Evolutionary conservation across 805 yeast genomes (phyloP).

Genomic region (Starmerella ratchasimensis): DNA sequence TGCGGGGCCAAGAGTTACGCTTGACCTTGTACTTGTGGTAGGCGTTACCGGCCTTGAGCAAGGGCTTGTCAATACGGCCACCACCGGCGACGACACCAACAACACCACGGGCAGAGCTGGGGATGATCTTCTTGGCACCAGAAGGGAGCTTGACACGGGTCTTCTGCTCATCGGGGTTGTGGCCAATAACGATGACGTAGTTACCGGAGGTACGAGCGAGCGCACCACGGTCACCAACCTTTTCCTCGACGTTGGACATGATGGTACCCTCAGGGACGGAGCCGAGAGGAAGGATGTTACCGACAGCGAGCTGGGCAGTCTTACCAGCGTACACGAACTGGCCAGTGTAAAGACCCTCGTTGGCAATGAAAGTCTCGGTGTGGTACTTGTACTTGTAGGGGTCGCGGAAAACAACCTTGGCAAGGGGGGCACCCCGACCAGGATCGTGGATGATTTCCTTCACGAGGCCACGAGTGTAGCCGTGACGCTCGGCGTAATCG

Average conservation of each 20-base stretch:
- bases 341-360: slow-evolving; percentile 99
- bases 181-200: slow-evolving; percentile 97
- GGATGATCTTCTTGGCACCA: slow-evolving; percentile 94
- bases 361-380: slow-evolving; percentile 97
- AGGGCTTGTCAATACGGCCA: slow-evolving; percentile 99
- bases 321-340: slow-evolving; percentile 98
- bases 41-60: slow-evolving; percentile 99
- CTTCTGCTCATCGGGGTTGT: slow-evolving; percentile 98
- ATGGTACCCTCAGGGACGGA: slow-evolving; percentile 99
- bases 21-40: slow-evolving; percentile 99
- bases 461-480: slow-evolving; percentile 98
- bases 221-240: slow-evolving; percentile 99
- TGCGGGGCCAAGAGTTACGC: slow-evolving; percentile 99
- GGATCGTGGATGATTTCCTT: slow-evolving; percentile 98
- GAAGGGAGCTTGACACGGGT: slow-evolving; percentile 99
- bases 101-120: slow-evolving; percentile 97
- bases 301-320: slow-evolving; percentile 85
- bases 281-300: slow-evolving; percentile 95
- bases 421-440: slow-evolving; percentile 99
- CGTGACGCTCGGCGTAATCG: slow-evolving; percentile 99
- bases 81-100: slow-evolving; percentile 99
- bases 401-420: slow-evolving; percentile 97
- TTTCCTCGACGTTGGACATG: slow-evolving; percentile 95
- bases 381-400: slow-evolving; percentile 97
- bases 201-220: slow-evolving; percentile 98